Base-by-base conservation (phyloP, 2,329 filamentous ascomycete species). In the Phaeosphaeriaceae sp. region DNA sequence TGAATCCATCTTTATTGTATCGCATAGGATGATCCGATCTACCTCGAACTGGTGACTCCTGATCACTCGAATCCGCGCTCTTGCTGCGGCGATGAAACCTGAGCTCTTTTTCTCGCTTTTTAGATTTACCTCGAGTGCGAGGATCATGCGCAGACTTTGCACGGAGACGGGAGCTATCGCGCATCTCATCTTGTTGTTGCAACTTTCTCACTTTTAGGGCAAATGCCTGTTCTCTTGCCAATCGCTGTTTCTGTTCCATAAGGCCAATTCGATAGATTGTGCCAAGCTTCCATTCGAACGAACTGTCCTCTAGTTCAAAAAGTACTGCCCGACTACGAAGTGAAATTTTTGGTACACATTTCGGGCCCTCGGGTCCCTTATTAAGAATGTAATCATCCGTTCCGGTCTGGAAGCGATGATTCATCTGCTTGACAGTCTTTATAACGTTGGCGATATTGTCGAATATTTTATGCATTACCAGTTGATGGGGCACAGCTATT, bases 251-350 rank as follows among this genome's bases (percentile, higher is more conserved):
- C 73, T 97, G 93, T 72, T 99, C 94, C 46, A 92, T 79, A 16
- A 93, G 81, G 0, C 95, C 94, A 37, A 90, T 85, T 26, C 93
- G 87, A 71, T 97, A 99, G 42, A 99, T 99, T 67, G 92, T 87
- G 13, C 92, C 91, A 8, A 99, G 79, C 70, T 97, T 97, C 90
- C 92, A 99, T 71, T 99, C 94, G 65, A 99, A 99, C 0, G 90
- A 88, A 41, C 94, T 93, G 70, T 99, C 94, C 74, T 99, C 94
- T 29, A 99, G 80, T 67, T 97, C 93, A 50, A 99, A 93, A 2
- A 96, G 76, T 18, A 99, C 80, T 4, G 89, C 89, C 62, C 89
- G 89, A 46, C 88, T 88, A 42, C 92, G 85, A 8, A 99, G 60
- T 0, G 92, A 93, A 17, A 99, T 79, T 66, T 90, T 93, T 1